phyloP scores from a whole-genome alignment of 305 asterid genomes.

The Fraxinus nigra region DNA sequence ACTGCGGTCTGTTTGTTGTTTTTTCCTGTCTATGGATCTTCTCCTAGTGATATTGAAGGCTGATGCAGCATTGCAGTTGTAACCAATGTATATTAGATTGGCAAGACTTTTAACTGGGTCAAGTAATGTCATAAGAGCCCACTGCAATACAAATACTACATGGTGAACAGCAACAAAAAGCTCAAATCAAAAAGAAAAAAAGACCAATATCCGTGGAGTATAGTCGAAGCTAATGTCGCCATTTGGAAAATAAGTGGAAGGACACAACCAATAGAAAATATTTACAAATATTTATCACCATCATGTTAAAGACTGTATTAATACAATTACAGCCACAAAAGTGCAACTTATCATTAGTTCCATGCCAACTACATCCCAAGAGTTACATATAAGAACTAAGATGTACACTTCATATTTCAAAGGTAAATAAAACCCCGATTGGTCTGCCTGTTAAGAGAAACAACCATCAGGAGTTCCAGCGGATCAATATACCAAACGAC shows the following conservation, averaged over 20 bases:
- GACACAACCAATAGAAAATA: background rate
- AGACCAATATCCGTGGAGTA: background rate
- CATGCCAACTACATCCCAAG: constrained; percentile 7
- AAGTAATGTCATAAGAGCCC: constrained; percentile 94
- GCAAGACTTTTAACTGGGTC: constrained; percentile 88
- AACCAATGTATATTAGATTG: constrained; percentile 86
- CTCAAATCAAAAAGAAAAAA: constrained; percentile 3
- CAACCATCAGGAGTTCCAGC: background rate
- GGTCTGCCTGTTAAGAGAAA: background rate
- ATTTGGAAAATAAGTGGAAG: background rate
- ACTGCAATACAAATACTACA: constrained; percentile 58
- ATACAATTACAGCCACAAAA: background rate
- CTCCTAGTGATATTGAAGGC: constrained; percentile 78
- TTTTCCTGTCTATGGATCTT: constrained; percentile 69
- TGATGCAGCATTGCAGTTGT: constrained; percentile 70
- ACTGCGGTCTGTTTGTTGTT: constrained; percentile 72
- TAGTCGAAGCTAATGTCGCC: constrained; percentile 11
- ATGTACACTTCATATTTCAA: background rate
- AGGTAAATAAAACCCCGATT: constrained; percentile 1
- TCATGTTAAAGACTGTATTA: constrained; percentile 4
- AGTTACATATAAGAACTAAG: background rate
- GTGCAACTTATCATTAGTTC: background rate
- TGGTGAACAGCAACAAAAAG: constrained; percentile 32
- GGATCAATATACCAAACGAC: constrained; percentile 11
- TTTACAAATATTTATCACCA: background rate